Conservation (phyloP, 2,329 filamentous ascomycete genomes). For the Sarocladium brachiariae region DNA sequence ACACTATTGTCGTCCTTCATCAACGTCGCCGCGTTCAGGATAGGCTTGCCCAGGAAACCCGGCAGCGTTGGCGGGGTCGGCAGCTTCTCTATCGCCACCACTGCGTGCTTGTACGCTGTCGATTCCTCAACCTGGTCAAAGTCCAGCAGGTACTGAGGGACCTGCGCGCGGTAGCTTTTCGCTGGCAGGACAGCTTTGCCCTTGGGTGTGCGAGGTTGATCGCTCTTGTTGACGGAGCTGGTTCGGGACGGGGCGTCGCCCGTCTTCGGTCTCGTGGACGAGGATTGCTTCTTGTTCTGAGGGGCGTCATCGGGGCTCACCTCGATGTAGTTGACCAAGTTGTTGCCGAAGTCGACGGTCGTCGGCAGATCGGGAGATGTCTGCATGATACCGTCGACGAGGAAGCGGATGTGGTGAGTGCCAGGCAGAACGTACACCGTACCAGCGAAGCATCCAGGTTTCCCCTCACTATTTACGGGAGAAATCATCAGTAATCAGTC, state of each 20-base stretch:
- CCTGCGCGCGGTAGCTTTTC: conserved; percentile 60
- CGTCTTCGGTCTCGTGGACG: conserved; percentile 24
- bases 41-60: conserved; percentile 87
- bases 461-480: conserved; percentile 36
- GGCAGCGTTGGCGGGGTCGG: conserved; percentile 79
- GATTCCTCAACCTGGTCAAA: conserved; percentile 80
- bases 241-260: conserved; percentile 10
- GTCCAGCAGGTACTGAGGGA: conserved; percentile 81
- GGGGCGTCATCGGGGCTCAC: conserved; percentile 69
- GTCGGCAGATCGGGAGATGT: conserved; percentile 83
- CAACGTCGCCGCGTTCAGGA: conserved; percentile 81
- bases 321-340: conserved; percentile 97
- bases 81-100: conserved; percentile 68
- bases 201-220: conserved; percentile 36
- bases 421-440: conserved; percentile 81
- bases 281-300: conserved; percentile 20
- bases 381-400: conserved; percentile 90
- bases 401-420: conserved; percentile 93
- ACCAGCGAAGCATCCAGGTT: conserved; percentile 62
- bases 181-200: conserved; percentile 50
- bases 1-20: conserved; percentile 99
- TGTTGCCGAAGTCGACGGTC: conserved; percentile 96
- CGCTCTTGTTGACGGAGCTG: conserved; percentile 27
- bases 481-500: conserved; percentile 14
- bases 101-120: conserved; percentile 65